Evolutionary conservation across 208 protist species (phyloP), one percentile per base, ranked within the genome.

Genomic region (Leishmania lainsoni): DNA sequence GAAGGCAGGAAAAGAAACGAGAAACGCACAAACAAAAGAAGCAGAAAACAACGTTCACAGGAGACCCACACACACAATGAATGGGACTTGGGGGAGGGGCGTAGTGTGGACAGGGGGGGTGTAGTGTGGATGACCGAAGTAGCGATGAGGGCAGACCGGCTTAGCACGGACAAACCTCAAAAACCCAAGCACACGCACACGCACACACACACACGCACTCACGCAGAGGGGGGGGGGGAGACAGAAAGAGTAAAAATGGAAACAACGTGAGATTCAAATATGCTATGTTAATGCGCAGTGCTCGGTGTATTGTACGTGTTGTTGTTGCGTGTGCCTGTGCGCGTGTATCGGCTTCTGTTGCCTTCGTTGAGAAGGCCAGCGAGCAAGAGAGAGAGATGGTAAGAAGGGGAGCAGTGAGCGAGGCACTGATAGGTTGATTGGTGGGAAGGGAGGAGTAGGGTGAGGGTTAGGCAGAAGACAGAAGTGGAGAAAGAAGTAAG

Each of bases 291-390:
- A 2, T 45, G 52, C 52, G 52, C 52, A 20, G 52, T 56, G 52
- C 52, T 56, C 52, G 10, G 52, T 22, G 22, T 65, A 73, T 73
- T 10, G 48, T 5, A 39, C 5, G n/a, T 45, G 32, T 52, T 72
- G 32, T 52, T 72, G 42, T 72, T 54, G 70, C 26, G 42, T 54
- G 70, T 54, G 70, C 52, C 26, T 75, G 70, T 75, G 70, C 52
- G 70, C 10, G 70, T 75, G 70, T 12, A 26, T 29, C 17, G 66
- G 66, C 35, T 49, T 45, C 42, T 45, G 42, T 45, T 45, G 42
- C 42, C 17, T 49, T 22, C 35, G 66, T 72, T 26, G 22, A 61
- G 56, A 26, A 61, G 56, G 56, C 42, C 56, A 61, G 26, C 22
- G 14, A 52, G 72, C 0, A 0, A 58, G n/a, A 76, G 52, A 26